Conservation (phyloP, 176 grass and related monocot genomes). For the Musa schizocarpa region DNA sequence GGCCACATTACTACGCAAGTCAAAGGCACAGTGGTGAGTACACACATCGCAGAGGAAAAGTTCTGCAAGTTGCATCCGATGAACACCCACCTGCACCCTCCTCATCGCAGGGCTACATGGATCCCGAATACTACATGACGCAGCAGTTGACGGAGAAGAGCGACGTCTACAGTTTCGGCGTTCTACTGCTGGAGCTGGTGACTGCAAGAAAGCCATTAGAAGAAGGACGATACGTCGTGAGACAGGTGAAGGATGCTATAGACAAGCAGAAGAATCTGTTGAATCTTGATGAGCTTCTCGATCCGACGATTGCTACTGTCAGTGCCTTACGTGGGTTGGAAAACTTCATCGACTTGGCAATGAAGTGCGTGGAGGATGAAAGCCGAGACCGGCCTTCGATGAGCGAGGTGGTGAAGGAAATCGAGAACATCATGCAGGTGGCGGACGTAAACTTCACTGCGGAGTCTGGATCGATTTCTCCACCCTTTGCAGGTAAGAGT, state of each 20-base stretch:
- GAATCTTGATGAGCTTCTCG: constrained; percentile 45
- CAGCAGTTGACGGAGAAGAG: constrained; percentile 63
- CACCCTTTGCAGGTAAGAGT: constrained; percentile 12
- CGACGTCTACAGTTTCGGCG: constrained; percentile 39
- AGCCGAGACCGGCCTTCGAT: constrained; percentile 46
- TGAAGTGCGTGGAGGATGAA: constrained; percentile 57
- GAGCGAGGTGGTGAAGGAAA: constrained; percentile 47
- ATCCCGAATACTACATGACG: constrained; percentile 89
- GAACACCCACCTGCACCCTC: too few relatives aligned
- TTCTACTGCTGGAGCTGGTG: constrained; percentile 40
- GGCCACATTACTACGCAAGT: background rate
- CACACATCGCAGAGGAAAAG: background rate
- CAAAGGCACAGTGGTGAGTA: constrained; percentile 9
- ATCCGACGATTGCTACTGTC: constrained; percentile 23
- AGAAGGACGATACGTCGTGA: constrained; percentile 46
- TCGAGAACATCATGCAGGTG: constrained; percentile 52
- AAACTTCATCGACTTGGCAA: constrained; percentile 45
- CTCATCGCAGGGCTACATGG: constrained; percentile 55
- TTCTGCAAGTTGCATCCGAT: background rate
- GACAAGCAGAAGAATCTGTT: constrained; percentile 46
- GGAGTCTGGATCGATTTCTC: constrained; percentile 37
- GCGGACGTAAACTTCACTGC: constrained; percentile 18
- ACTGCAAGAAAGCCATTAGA: constrained; percentile 65
- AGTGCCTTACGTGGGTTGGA: constrained; percentile 25
- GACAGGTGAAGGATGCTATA: constrained; percentile 37